Conservation (phyloP, 2,329 filamentous ascomycete genomes). For the Botrytis cinerea region DNA sequence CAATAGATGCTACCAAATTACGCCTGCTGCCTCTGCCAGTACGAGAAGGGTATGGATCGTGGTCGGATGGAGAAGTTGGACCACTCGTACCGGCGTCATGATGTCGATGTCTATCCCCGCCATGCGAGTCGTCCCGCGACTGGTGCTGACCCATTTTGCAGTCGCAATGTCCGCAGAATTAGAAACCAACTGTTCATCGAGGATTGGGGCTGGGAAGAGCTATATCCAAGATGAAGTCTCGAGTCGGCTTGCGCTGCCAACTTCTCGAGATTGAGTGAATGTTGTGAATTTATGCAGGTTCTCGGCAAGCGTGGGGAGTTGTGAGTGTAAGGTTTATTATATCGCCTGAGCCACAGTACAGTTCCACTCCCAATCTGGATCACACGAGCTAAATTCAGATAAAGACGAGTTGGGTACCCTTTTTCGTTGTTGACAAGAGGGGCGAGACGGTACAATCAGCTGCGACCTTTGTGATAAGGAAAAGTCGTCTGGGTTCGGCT, state of each 20-base stretch:
- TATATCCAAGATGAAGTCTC: constrained; percentile 23
- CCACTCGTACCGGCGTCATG: constrained; percentile 30
- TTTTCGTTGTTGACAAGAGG: constrained; percentile 15
- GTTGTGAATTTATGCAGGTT: constrained; percentile 34
- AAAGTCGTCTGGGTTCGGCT: constrained; percentile 29
- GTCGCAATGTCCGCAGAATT: constrained; percentile 33
- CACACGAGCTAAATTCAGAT: constrained; percentile 33
- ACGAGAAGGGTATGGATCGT: constrained; percentile 36
- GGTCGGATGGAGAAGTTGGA: constrained; percentile 34
- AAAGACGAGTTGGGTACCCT: constrained; percentile 24
- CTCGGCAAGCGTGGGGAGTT: constrained; percentile 37
- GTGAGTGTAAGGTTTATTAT: constrained; percentile 20
- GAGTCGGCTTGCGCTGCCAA: constrained; percentile 14
- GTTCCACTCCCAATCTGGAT: constrained; percentile 23
- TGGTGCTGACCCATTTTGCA: constrained; percentile 41
- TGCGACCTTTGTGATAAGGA: constrained; percentile 32
- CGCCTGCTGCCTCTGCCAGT: constrained; percentile 37
- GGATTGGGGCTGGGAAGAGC: constrained; percentile 1
- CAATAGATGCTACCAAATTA: constrained; percentile 41
- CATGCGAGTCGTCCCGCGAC: constrained; percentile 38
- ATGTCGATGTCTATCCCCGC: constrained; percentile 29
- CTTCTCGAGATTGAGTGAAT: constrained; percentile 26
- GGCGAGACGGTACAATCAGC: constrained; percentile 31
- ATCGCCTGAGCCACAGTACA: constrained; percentile 27
- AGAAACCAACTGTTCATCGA: constrained; percentile 38